A percentile compares a stretch with the other conserved stretches of the same genome.
Evolutionary conservation across 2,329 filamentous ascomycete genomes (phyloP).

Genomic region (Colletotrichum nymphaeae): DNA sequence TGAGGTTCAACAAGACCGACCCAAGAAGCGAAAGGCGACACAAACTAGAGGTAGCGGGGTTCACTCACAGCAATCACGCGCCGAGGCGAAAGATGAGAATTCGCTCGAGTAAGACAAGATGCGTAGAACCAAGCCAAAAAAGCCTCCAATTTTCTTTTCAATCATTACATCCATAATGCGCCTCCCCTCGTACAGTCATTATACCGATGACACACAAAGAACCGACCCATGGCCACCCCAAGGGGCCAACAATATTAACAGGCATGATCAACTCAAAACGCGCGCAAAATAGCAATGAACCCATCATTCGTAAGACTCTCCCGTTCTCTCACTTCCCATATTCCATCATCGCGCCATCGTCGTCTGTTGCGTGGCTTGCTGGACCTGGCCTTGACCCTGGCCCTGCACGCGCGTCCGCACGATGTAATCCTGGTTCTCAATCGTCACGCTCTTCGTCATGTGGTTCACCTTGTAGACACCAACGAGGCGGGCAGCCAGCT

Average conservation of each 20-base stretch:
- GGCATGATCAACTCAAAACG: slow-evolving; percentile 4
- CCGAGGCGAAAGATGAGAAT: neutral
- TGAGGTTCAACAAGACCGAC: neutral
- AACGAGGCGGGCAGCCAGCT: slow-evolving; percentile 92
- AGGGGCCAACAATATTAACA: neutral
- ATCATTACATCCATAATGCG: slow-evolving; percentile 31
- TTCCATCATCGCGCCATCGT: slow-evolving; percentile 20
- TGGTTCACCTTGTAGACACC: slow-evolving; percentile 99
- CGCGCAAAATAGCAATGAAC: neutral
- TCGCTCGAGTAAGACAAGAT: neutral
- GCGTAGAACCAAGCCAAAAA: slow-evolving; percentile 3
- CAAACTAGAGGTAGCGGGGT: neutral
- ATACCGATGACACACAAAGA: slow-evolving; percentile 31
- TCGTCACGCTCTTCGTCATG: slow-evolving; percentile 94
- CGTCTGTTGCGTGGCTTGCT: slow-evolving; percentile 32
- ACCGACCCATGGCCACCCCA: neutral
- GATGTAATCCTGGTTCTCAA: slow-evolving; percentile 86
- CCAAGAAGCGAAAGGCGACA: slow-evolving; percentile 1
- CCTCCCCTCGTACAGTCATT: slow-evolving; percentile 36
- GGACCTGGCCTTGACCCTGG: slow-evolving; percentile 40
- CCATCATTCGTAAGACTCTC: slow-evolving; percentile 35
- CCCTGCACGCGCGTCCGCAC: slow-evolving; percentile 49
- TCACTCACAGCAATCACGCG: neutral
- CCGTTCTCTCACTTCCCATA: neutral
- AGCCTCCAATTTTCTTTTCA: slow-evolving; percentile 13